A percentile compares a stretch with the other conserved stretches of the same genome.
phyloP scores from a whole-genome alignment of 345 rosid genomes.

The Eucalyptus urophylla region DNA sequence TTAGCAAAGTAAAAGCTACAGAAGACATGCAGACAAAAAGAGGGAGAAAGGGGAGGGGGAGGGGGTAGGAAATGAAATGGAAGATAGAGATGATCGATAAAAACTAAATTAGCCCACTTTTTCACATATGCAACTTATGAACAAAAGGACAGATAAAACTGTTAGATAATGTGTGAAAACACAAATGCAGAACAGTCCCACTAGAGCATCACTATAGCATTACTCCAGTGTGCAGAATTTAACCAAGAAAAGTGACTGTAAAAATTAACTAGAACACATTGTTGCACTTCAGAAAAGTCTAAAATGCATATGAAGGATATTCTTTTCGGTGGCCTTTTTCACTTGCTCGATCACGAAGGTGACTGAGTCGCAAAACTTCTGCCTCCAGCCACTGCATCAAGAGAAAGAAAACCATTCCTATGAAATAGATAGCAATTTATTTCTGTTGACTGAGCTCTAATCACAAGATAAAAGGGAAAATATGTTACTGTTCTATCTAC shows the following conservation, averaged over 20 bases:
- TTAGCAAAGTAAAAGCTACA: neutral
- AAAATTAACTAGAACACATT: neutral
- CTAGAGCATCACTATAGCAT: neutral
- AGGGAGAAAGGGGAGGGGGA: neutral
- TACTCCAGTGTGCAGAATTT: neutral
- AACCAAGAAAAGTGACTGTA: neutral
- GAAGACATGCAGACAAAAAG: neutral
- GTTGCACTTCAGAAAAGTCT: neutral
- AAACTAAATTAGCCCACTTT: neutral
- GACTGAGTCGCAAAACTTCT: constrained; percentile 76
- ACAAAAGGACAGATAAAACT: neutral
- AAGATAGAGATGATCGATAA: neutral
- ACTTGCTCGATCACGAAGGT: constrained; percentile 99
- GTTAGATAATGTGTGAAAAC: neutral
- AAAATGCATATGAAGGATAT: constrained; percentile 61
- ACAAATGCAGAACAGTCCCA: neutral
- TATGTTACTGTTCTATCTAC: neutral
- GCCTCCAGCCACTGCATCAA: constrained; percentile 74
- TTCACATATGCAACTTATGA: neutral
- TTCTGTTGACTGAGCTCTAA: neutral
- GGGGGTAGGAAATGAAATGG: neutral
- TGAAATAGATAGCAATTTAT: neutral
- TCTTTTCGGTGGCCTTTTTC: constrained; percentile 88
- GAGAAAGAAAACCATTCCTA: neutral
- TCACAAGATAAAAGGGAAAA: neutral